Conservation (phyloP, 2,329 filamentous ascomycete genomes). For the Phyllosticta capitalensis region DNA sequence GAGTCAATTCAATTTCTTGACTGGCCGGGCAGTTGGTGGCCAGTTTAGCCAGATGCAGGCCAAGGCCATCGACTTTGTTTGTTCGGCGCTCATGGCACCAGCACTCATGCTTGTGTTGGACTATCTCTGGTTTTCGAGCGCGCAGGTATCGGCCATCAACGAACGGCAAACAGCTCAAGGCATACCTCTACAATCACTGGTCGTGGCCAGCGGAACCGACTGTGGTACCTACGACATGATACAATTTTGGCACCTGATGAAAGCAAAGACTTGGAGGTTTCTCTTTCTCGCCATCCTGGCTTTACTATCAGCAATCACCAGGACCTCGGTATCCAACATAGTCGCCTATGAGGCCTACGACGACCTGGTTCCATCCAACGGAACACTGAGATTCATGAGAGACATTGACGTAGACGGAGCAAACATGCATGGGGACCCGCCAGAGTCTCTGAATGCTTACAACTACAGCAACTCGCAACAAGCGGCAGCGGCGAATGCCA, state of each 20-base stretch:
- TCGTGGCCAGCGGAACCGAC: slow-evolving; percentile 10
- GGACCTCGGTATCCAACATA: slow-evolving; percentile 12
- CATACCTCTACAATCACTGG: slow-evolving; percentile 8
- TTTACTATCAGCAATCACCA: slow-evolving; percentile 9
- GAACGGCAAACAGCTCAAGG: slow-evolving; percentile 7
- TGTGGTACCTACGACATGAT: slow-evolving; percentile 11
- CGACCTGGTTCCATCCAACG: background rate
- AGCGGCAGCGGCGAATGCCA: background rate
- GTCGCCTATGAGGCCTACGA: slow-evolving; percentile 13
- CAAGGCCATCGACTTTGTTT: slow-evolving; percentile 15
- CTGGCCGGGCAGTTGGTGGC: slow-evolving; percentile 8
- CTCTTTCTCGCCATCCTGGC: slow-evolving; percentile 2
- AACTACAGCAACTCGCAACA: background rate
- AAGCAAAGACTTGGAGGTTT: slow-evolving; percentile 8
- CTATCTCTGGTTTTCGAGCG: slow-evolving; percentile 14
- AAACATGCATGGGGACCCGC: background rate
- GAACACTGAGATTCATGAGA: background rate
- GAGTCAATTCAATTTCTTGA: background rate
- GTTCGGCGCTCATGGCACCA: slow-evolving; percentile 13
- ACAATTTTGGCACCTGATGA: slow-evolving; percentile 7
- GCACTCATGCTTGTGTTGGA: slow-evolving; percentile 12
- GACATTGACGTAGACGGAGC: background rate
- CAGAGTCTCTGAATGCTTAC: background rate
- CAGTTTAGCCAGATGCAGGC: slow-evolving; percentile 13
- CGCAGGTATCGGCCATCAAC: slow-evolving; percentile 13